Conservation (phyloP, 306 rosid genomes). For the Medicago truncatula region DNA sequence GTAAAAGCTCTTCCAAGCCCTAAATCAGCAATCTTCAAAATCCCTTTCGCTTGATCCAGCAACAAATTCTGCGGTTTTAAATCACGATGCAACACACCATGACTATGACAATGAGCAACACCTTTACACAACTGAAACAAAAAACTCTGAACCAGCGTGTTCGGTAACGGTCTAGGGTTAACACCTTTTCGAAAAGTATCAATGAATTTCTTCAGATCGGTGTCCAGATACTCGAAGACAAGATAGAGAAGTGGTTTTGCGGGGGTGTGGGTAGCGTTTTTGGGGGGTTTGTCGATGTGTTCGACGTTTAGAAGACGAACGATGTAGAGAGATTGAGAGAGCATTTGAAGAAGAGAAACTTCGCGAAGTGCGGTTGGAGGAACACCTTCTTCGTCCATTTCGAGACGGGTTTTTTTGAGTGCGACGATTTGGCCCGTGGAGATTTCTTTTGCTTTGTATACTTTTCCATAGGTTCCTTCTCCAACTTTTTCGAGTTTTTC, state of each 20-base stretch:
- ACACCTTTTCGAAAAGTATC: conserved; percentile 86
- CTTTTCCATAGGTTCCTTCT: conserved; percentile 96
- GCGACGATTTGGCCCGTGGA: conserved; percentile 83
- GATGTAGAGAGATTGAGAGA: conserved; percentile 87
- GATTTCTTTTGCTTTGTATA: conserved; percentile 87
- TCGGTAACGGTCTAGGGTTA: conserved; percentile 59
- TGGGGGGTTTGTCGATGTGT: conserved; percentile 55
- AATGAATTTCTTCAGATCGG: conserved; percentile 90
- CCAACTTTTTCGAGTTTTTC: conserved; percentile 98
- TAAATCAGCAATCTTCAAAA: conserved; percentile 89
- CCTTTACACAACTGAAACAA: conserved; percentile 94
- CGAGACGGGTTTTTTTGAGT: conserved; percentile 82
- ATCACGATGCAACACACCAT: conserved; percentile 90
- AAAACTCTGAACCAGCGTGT: conserved; percentile 67
- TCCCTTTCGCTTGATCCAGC: conserved; percentile 72
- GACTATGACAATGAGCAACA: conserved; percentile 93
- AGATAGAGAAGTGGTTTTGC: conserved; percentile 81
- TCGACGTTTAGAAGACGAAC: conserved; percentile 88
- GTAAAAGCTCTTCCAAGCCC: conserved; percentile 94
- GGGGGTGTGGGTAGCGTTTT: not conserved
- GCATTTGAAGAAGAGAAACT: conserved; percentile 89
- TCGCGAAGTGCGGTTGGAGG: conserved; percentile 96
- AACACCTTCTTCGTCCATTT: conserved; percentile 98
- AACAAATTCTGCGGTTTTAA: conserved; percentile 95
- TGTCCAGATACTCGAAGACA: conserved; percentile 89